Percentiles rank a stretch among this genome's conserved stretches.
These are phyloP conservation scores for Pythium rishiriense DNA, from an alignment of 352 stramenopile species.

Conservation along the genomic window DNA sequence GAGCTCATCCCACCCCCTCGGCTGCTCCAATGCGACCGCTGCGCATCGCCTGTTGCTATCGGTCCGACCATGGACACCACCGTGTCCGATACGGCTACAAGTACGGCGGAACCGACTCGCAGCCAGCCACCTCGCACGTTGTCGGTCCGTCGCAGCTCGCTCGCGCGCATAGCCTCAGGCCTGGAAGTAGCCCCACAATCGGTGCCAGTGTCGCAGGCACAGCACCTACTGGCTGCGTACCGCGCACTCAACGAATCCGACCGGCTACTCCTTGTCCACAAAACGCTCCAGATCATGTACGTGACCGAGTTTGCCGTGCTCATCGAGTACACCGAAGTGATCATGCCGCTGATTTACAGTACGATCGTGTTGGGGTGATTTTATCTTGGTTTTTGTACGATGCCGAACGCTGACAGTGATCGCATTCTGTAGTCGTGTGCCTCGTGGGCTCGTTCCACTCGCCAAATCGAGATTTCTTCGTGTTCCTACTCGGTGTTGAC, in stretches of 20 bases:
- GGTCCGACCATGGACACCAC: too few species aligned
- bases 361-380: too few species aligned
- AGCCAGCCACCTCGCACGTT: too few species aligned
- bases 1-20: too few species aligned
- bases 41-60: too few species aligned
- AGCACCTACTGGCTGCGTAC: not conserved
- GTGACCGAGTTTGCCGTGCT: slow-evolving; percentile 17
- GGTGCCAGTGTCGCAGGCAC: not conserved
- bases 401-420: not conserved
- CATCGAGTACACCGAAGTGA: slow-evolving; percentile 11
- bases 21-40: too few species aligned
- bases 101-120: too few species aligned
- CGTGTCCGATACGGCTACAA: too few species aligned
- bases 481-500: slow-evolving; percentile 1
- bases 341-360: too few species aligned
- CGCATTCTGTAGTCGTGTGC: slow-evolving; percentile 1
- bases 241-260: not conserved
- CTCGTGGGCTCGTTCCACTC: slow-evolving; percentile 3
- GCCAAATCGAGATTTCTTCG: slow-evolving; percentile 14
- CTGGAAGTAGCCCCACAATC: too few species aligned
- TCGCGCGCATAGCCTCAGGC: not conserved
- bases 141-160: not conserved
- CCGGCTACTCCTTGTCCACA: slow-evolving; percentile 2
- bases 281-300: slow-evolving; percentile 13
- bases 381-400: too few species aligned